These are phyloP conservation scores for Clitoria ternatea DNA, from an alignment of 306 rosid genomes.

Conservation along the genomic window DNA sequence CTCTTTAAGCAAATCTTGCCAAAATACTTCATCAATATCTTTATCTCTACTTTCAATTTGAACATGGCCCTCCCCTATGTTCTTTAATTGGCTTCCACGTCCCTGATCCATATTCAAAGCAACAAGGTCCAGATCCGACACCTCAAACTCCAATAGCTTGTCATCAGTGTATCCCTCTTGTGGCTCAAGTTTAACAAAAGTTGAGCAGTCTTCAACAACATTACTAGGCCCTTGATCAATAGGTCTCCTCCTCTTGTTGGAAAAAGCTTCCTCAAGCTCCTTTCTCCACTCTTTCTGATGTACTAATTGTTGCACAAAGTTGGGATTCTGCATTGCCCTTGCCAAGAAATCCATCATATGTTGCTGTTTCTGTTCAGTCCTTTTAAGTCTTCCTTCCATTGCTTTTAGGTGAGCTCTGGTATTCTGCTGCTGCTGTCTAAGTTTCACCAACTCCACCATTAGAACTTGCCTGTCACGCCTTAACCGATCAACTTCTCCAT, in stretches of 20 bases:
- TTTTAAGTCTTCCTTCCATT: conserved; percentile 57
- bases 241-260: conserved; percentile 48
- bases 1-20: conserved; percentile 54
- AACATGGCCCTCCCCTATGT: not conserved
- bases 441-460: conserved; percentile 68
- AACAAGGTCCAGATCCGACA: conserved; percentile 34
- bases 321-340: conserved; percentile 66
- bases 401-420: conserved; percentile 40
- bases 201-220: conserved; percentile 22
- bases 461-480: conserved; percentile 64
- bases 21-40: conserved; percentile 41
- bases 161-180: conserved; percentile 4
- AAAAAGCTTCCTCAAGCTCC: conserved; percentile 42
- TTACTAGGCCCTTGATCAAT: conserved; percentile 48
- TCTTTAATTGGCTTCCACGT: conserved; percentile 9
- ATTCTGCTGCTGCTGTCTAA: conserved; percentile 64
- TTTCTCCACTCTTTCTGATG: conserved; percentile 48
- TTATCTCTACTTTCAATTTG: conserved; percentile 25
- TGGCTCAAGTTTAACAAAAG: conserved; percentile 39
- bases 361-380: conserved; percentile 58
- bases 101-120: conserved; percentile 17
- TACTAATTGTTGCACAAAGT: conserved; percentile 47
- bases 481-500: conserved; percentile 52
- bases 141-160: conserved; percentile 26
- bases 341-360: conserved; percentile 72